A percentile compares a stretch with the other conserved stretches of the same genome.
Conservation (phyloP, 768 basidiomycete species). For the Tylopilus intermedius region DNA sequence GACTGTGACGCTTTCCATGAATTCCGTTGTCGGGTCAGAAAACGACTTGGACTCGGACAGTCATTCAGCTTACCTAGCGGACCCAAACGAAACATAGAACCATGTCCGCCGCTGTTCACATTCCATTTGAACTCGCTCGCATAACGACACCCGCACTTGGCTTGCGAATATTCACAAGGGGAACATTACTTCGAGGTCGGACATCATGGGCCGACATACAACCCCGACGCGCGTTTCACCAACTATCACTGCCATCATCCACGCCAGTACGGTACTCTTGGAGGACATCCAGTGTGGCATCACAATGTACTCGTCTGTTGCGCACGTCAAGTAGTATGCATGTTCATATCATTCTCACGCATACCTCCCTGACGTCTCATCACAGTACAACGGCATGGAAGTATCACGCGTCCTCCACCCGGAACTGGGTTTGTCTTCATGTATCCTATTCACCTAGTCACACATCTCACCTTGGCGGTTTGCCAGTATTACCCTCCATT, state of each 20-base stretch:
- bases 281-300: neutral
- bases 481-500: slow-evolving; percentile 78
- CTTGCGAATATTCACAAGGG: slow-evolving; percentile 3
- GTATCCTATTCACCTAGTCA: neutral
- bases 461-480: neutral
- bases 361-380: neutral
- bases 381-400: slow-evolving; percentile 40
- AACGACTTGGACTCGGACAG: too few relatives aligned
- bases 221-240: slow-evolving; percentile 13
- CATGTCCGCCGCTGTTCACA: too few relatives aligned
- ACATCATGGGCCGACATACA: neutral
- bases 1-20: neutral
- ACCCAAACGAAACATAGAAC: too few relatives aligned
- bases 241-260: neutral
- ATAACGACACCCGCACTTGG: slow-evolving; percentile 4
- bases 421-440: slow-evolving; percentile 59
- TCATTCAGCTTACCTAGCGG: too few relatives aligned
- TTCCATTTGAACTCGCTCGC: too few relatives aligned
- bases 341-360: neutral
- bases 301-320: slow-evolving; percentile 5
- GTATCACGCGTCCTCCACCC: slow-evolving; percentile 53
- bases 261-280: neutral
- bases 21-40: too few relatives aligned
- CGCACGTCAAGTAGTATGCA: slow-evolving; percentile 18
- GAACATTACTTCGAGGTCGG: neutral